A percentile compares a stretch with the other conserved stretches of the same genome.
These are phyloP conservation scores for Kodamaea leandrae DNA, from an alignment of 805 yeast species.

Conservation along the genomic window DNA sequence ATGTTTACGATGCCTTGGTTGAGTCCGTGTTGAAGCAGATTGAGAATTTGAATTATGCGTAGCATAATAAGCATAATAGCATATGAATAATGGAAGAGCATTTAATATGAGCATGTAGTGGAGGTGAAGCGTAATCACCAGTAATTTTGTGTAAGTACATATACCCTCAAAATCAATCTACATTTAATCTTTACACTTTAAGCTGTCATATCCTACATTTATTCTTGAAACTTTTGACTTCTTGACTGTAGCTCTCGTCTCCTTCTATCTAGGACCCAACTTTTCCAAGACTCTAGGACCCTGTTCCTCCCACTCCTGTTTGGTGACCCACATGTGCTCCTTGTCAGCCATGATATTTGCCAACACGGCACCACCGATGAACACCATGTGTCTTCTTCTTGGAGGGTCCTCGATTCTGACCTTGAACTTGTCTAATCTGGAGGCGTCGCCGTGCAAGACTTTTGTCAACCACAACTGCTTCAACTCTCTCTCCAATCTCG, in stretches of 20 bases:
- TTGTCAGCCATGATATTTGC: constrained; percentile 98
- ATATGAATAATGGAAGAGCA: not conserved
- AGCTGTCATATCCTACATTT: no score
- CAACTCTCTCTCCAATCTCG: constrained; percentile 90
- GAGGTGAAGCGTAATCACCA: no score
- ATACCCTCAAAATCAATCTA: no score
- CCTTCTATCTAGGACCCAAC: constrained; percentile 84
- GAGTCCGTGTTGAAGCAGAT: constrained; percentile 57
- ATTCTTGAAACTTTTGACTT: no score
- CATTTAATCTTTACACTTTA: no score
- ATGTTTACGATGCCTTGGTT: constrained; percentile 41
- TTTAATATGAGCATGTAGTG: not conserved
- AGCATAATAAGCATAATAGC: no score
- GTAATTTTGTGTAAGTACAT: no score
- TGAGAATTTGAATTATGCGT: constrained; percentile 30
- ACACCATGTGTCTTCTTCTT: constrained; percentile 97
- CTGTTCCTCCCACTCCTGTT: constrained; percentile 96
- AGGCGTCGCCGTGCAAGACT: constrained; percentile 82
- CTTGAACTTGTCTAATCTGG: constrained; percentile 86
- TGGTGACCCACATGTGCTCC: constrained; percentile 96
- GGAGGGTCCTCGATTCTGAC: constrained; percentile 98
- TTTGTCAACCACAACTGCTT: constrained; percentile 93
- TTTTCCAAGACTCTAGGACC: constrained; percentile 83
- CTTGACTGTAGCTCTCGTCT: no score
- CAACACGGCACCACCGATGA: constrained; percentile 96